These are phyloP conservation scores for Starmerella davenportii DNA, from an alignment of 805 yeast species.

Conservation along the genomic window DNA sequence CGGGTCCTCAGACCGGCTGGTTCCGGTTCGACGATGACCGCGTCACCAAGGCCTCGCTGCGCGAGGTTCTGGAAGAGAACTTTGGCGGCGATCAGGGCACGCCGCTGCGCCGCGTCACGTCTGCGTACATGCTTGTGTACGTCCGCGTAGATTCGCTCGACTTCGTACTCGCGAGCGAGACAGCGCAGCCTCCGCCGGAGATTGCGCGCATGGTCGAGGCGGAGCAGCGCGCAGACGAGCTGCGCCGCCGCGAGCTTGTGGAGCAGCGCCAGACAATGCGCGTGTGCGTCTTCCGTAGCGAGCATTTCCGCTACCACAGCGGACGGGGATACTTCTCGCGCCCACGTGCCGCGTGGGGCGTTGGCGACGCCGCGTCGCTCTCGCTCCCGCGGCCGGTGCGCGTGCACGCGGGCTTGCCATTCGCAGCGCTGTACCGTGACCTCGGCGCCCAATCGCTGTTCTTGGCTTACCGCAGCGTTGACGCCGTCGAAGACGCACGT, in stretches of 20 bases:
- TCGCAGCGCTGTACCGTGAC: background rate
- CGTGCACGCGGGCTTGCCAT: background rate
- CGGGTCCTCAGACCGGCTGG: constrained; percentile 49
- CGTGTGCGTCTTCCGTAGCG: constrained; percentile 4
- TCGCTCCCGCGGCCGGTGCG: background rate
- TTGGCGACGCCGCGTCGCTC: background rate
- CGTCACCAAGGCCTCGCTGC: constrained; percentile 70
- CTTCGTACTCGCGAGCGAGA: constrained; percentile 34
- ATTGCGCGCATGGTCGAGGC: constrained; percentile 45
- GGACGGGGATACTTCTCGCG: constrained; percentile 7
- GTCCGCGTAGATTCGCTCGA: constrained; percentile 44
- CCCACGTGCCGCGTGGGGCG: background rate
- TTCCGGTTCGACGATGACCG: constrained; percentile 87
- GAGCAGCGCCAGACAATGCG: constrained; percentile 34
- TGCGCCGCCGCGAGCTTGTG: constrained; percentile 39
- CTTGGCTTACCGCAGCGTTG: background rate
- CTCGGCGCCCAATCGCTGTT: background rate
- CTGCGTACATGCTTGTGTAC: constrained; percentile 94
- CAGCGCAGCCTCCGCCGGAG: constrained; percentile 35
- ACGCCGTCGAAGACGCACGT: background rate
- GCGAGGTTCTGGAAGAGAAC: constrained; percentile 80
- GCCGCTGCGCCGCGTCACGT: constrained; percentile 60
- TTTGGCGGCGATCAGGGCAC: constrained; percentile 45
- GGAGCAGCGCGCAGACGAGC: constrained; percentile 42
- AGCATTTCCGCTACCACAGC: constrained; percentile 5